Percentiles rank a stretch among this genome's conserved stretches.
These are phyloP conservation scores for Mayamaea pseudoterrestris DNA, from an alignment of 108 stramenopile species.

Conservation along the genomic window DNA sequence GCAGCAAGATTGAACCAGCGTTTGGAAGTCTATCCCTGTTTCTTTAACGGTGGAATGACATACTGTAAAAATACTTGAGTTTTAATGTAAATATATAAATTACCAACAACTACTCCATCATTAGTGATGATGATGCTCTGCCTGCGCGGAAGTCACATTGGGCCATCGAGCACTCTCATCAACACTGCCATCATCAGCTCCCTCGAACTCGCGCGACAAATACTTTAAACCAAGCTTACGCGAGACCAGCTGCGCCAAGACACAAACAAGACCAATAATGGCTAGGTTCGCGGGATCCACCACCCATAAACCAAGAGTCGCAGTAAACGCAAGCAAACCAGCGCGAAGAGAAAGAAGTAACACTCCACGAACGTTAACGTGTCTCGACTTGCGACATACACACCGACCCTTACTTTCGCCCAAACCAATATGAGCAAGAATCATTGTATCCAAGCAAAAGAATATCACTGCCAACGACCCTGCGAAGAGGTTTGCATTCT, in stretches of 20 bases:
- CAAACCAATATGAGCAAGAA: constrained; percentile 24
- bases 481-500: constrained; percentile 8
- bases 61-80: too few relatives aligned
- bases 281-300: constrained; percentile 16
- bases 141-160: too few relatives aligned
- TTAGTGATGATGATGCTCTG: too few relatives aligned
- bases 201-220: constrained; percentile 82
- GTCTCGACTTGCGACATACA: not conserved
- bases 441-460: constrained; percentile 25
- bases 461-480: constrained; percentile 16
- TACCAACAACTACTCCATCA: too few relatives aligned
- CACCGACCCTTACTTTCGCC: constrained; percentile 5
- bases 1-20: too few relatives aligned
- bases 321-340: constrained; percentile 15
- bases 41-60: too few relatives aligned
- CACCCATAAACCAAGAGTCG: constrained; percentile 20
- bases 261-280: constrained; percentile 9
- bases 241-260: constrained; percentile 4
- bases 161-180: too few relatives aligned
- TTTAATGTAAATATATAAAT: too few relatives aligned
- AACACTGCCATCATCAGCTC: constrained; percentile 27
- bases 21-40: too few relatives aligned
- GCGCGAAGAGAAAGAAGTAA: constrained; percentile 3
- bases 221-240: constrained; percentile 13
- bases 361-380: constrained; percentile 2